Conservation (phyloP, 306 rosid species). For the Cicer judaicum region DNA sequence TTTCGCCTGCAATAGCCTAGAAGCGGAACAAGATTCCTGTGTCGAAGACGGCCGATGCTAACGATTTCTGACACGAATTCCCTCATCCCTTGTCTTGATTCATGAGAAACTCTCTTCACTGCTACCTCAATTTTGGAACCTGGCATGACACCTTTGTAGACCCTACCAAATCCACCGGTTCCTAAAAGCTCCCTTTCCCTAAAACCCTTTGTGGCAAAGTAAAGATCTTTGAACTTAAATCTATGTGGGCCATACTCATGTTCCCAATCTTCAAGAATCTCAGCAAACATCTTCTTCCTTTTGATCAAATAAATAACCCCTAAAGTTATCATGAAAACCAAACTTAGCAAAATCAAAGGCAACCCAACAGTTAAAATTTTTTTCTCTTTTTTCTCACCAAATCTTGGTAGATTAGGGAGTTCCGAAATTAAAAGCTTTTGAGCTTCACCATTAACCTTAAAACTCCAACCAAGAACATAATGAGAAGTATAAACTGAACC, state of each 20-base stretch:
- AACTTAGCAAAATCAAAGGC: constrained; percentile 39
- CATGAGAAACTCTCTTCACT: constrained; percentile 69
- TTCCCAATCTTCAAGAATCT: constrained; percentile 75
- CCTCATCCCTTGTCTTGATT: constrained; percentile 76
- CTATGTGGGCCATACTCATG: constrained; percentile 68
- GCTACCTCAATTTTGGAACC: constrained; percentile 61
- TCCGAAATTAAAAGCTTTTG: constrained; percentile 49
- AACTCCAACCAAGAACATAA: constrained; percentile 77
- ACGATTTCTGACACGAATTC: constrained; percentile 75
- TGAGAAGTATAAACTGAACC: constrained; percentile 58
- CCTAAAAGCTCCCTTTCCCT: constrained; percentile 62
- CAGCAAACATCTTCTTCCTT: constrained; percentile 51
- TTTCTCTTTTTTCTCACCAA: constrained; percentile 28
- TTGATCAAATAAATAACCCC: constrained; percentile 37
- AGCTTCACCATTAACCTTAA: constrained; percentile 55
- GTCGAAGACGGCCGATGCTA: constrained; percentile 71
- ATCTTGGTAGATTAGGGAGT: constrained; percentile 61
- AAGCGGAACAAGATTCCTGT: constrained; percentile 67
- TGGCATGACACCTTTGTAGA: constrained; percentile 66
- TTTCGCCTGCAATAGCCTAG: constrained; percentile 68
- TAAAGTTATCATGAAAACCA: constrained; percentile 40
- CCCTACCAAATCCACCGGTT: constrained; percentile 78
- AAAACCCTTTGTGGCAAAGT: constrained; percentile 68
- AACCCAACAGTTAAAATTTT: constrained; percentile 38
- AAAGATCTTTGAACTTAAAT: constrained; percentile 61